These are phyloP conservation scores for Cladosporium oxysporum DNA, from an alignment of 2,329 filamentous ascomycete species.

Conservation along the genomic window DNA sequence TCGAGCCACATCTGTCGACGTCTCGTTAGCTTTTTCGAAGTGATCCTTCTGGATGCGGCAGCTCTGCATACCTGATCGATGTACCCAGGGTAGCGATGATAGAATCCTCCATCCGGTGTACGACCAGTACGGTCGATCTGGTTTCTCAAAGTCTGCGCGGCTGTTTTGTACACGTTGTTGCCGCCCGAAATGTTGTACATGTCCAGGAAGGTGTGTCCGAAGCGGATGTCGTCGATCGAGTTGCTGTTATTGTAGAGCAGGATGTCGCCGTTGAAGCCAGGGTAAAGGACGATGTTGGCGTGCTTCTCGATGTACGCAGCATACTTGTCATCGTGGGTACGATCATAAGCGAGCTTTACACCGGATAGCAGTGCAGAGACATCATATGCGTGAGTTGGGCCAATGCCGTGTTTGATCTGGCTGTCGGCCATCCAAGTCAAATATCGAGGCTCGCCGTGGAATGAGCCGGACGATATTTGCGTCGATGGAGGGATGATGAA, in stretches of 20 bases:
- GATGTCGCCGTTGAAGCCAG: constrained; percentile 35
- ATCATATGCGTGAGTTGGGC: constrained; percentile 28
- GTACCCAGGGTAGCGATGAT: constrained; percentile 40
- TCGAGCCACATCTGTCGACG: constrained; percentile 53
- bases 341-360: constrained; percentile 26
- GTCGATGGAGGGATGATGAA: constrained; percentile 15
- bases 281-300: constrained; percentile 45
- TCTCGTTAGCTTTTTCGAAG: neutral
- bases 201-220: constrained; percentile 31
- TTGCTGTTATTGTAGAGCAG: constrained; percentile 22
- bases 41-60: neutral
- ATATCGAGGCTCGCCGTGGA: constrained; percentile 21
- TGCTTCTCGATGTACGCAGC: constrained; percentile 48
- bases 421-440: constrained; percentile 32
- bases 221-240: constrained; percentile 24
- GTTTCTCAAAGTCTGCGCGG: constrained; percentile 25
- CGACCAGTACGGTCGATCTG: constrained; percentile 31
- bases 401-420: constrained; percentile 30
- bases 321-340: constrained; percentile 28
- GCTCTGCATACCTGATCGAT: constrained; percentile 50
- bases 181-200: constrained; percentile 25
- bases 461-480: neutral
- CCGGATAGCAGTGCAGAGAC: constrained; percentile 28
- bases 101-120: constrained; percentile 31
- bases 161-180: constrained; percentile 23